phyloP scores from a whole-genome alignment of 106 monocot species.

The Acanthochlamys bracteata region DNA sequence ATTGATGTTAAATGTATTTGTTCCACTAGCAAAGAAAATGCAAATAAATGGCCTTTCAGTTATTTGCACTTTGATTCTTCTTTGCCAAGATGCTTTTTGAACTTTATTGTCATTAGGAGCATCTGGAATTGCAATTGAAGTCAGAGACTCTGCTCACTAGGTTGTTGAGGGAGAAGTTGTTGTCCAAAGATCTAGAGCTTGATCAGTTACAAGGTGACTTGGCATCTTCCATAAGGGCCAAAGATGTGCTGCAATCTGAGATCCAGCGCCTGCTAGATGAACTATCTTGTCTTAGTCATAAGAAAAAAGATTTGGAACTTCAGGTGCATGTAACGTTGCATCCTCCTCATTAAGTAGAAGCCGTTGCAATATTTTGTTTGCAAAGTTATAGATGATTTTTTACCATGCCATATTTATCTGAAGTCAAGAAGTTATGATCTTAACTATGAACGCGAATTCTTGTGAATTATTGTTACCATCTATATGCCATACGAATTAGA shows the following conservation, averaged over 20 bases:
- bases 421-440: too few species aligned
- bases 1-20: too few species aligned
- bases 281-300: constrained; percentile 5
- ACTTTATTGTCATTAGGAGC: background rate
- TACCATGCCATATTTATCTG: too few species aligned
- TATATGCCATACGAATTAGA: too few species aligned
- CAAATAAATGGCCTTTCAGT: too few species aligned
- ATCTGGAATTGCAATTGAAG: constrained; percentile 8
- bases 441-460: too few species aligned
- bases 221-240: constrained; percentile 2
- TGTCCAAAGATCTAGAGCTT: constrained; percentile 10
- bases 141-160: background rate
- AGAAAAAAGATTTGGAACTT: constrained; percentile 7
- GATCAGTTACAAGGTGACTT: constrained; percentile 5
- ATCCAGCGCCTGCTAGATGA: constrained; percentile 11
- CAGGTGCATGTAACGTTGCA: background rate
- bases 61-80: background rate
- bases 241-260: constrained; percentile 7
- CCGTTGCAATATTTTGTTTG: background rate
- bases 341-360: background rate
- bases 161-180: constrained; percentile 5
- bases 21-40: too few species aligned
- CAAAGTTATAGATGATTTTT: too few species aligned
- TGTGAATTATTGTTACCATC: too few species aligned
- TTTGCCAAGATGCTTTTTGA: background rate